Conservation (phyloP, 2,329 filamentous ascomycete species). For the Emericellopsis cladophorae region DNA sequence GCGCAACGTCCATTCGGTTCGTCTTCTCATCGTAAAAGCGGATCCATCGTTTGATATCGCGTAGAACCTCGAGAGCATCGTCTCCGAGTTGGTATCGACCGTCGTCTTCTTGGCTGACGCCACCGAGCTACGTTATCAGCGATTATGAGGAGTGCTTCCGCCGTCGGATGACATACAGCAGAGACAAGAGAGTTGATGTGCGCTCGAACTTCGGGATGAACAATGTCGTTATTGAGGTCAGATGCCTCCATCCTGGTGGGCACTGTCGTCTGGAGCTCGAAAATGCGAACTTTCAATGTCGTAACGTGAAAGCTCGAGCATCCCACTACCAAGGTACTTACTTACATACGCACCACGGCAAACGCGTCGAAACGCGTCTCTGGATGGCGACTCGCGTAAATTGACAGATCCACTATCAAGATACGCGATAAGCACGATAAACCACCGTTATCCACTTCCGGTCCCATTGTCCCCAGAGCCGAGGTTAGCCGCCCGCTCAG, state of each 20-base stretch:
- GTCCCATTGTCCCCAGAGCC: constrained; percentile 12
- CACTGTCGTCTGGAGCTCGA: background rate
- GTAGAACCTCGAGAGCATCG: constrained; percentile 80
- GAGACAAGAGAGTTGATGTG: constrained; percentile 90
- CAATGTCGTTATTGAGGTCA: constrained; percentile 43
- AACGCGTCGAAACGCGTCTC: constrained; percentile 9
- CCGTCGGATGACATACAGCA: constrained; percentile 50
- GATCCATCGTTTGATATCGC: constrained; percentile 91
- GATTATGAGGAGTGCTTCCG: background rate
- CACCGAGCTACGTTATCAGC: constrained; percentile 54
- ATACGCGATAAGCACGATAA: constrained; percentile 2
- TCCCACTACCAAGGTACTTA: background rate
- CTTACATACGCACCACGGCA: background rate
- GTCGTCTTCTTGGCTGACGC: constrained; percentile 65
- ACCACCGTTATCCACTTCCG: background rate
- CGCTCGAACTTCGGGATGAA: constrained; percentile 86
- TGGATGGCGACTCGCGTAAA: constrained; percentile 3
- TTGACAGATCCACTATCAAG: constrained; percentile 2
- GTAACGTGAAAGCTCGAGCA: background rate
- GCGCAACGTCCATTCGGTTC: constrained; percentile 87
- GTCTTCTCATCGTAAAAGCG: constrained; percentile 88
- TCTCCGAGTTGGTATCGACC: constrained; percentile 83
- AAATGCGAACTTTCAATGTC: background rate
- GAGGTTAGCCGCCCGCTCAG: constrained; percentile 30
- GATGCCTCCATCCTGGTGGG: constrained; percentile 36